Conservation (phyloP, 176 grass and related monocot genomes). For the Metroxylon sagu region DNA sequence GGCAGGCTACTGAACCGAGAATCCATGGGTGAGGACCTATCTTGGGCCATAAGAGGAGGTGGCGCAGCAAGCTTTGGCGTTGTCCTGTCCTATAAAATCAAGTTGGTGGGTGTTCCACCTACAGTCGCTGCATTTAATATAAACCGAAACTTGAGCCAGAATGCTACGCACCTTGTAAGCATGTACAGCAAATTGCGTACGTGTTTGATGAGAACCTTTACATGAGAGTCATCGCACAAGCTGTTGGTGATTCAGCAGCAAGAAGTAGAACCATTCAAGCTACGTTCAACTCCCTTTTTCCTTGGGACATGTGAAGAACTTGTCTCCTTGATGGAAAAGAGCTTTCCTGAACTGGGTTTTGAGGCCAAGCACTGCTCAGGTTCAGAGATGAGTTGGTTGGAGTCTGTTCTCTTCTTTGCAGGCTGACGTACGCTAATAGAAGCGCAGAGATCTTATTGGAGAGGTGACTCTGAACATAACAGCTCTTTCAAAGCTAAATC, state of each 20-base stretch:
- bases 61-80: constrained; percentile 30
- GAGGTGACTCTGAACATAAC: not conserved
- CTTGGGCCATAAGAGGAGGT: constrained; percentile 32
- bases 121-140: constrained; percentile 19
- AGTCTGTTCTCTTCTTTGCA: not conserved
- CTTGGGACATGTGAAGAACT: not conserved
- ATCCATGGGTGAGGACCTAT: constrained; percentile 29
- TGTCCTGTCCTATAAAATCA: constrained; percentile 28
- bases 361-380: not conserved
- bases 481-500: constrained; percentile 27
- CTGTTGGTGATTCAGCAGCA: too few species aligned
- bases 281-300: too few species aligned
- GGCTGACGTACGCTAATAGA: not conserved
- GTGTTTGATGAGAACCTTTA: too few species aligned
- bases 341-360: constrained; percentile 1
- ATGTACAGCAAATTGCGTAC: constrained; percentile 16
- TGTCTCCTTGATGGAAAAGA: not conserved
- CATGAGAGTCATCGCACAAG: too few species aligned
- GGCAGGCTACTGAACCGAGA: constrained; percentile 16
- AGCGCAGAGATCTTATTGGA: not conserved
- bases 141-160: constrained; percentile 8
- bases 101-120: constrained; percentile 16
- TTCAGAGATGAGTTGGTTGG: constrained; percentile 10
- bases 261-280: too few species aligned
- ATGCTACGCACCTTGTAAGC: constrained; percentile 3